Base-by-base conservation (phyloP, 1,284 basidiomycete species). In the Fomitopsis pinicola region DNA sequence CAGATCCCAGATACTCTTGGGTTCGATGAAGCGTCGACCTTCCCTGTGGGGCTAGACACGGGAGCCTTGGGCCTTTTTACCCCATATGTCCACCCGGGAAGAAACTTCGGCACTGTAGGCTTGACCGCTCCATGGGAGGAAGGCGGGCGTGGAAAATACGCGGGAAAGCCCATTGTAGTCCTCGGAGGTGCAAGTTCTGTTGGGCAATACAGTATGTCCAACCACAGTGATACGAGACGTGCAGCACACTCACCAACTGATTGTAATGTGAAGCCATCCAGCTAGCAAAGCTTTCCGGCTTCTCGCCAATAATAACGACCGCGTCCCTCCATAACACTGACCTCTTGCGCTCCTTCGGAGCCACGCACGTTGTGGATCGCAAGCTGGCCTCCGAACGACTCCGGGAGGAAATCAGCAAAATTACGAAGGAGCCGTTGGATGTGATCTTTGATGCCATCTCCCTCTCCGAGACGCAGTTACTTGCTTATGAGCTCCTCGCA, bases 301-400 rank as follows among this genome's bases (percentile, higher is more conserved):
- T 54, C 14, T 28, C 50, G 5, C 15, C 19, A n/a, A 15, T 53
- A 2, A 19, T 26, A 36, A 17, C 42, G 22, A 15, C 17, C 3
- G 77, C 84, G 1, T 85, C 82, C 9, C 66, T 67, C 9, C 76
- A 75, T 62, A 78, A 85, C 63, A 64, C 69, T 28, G 71, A 69
- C 0, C 67, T 70, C 45, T 77, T 88, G 61, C 80, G 79, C 64
- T 71, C 75, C 0, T 72, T 84, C 22, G 86, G 87, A 2, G 86
- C 83, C 0, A 82, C 82, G 0, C 73, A 82, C 45, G 72, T 84
- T 55, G 68, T 87, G 57, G 80, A 85, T 62, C 77, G 82, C 45
- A 68, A 74, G 26, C 66, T 66, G 19, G 42, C 66, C 8, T n/a
- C 61, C 9, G 53, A 63, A 2, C 64, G 69, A 2, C 69, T 82